A percentile compares a stretch with the other conserved stretches of the same genome.
phyloP scores from a whole-genome alignment of 140 eudicot genomes.

The Stevia rebaudiana region DNA sequence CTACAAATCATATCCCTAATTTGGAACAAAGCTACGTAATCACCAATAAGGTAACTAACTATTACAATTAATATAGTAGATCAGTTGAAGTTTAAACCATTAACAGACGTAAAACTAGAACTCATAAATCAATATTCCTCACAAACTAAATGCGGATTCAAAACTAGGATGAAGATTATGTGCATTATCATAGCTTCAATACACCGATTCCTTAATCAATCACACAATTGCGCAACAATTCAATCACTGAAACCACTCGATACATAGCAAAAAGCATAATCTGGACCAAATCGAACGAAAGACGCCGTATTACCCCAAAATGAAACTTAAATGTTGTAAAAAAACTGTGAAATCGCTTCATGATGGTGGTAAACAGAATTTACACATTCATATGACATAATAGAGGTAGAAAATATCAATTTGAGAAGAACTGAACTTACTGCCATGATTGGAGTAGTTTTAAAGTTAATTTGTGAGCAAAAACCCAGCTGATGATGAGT shows the following conservation, averaged over 20 bases:
- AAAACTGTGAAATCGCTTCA: background rate
- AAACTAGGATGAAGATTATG: constrained; percentile 2
- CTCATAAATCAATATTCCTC: background rate
- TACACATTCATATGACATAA: background rate
- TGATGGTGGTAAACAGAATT: background rate
- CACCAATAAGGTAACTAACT: too few species aligned
- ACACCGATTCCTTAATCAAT: constrained; percentile 3
- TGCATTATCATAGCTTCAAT: constrained; percentile 16
- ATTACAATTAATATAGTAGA: background rate
- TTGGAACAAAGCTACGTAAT: too few species aligned
- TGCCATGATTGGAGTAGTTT: constrained; percentile 19
- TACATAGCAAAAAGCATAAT: background rate
- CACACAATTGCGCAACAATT: background rate
- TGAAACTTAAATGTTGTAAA: background rate
- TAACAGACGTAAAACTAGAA: background rate
- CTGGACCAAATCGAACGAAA: background rate
- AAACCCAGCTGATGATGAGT: background rate
- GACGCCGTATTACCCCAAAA: background rate
- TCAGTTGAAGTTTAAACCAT: background rate
- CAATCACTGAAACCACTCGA: background rate
- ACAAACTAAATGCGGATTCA: constrained; percentile 8
- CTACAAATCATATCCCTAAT: too few species aligned
- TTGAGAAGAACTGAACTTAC: constrained; percentile 18
- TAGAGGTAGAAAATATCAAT: background rate
- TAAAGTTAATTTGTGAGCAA: background rate